phyloP scores from a whole-genome alignment of 805 yeast species.

The Candida alai region DNA sequence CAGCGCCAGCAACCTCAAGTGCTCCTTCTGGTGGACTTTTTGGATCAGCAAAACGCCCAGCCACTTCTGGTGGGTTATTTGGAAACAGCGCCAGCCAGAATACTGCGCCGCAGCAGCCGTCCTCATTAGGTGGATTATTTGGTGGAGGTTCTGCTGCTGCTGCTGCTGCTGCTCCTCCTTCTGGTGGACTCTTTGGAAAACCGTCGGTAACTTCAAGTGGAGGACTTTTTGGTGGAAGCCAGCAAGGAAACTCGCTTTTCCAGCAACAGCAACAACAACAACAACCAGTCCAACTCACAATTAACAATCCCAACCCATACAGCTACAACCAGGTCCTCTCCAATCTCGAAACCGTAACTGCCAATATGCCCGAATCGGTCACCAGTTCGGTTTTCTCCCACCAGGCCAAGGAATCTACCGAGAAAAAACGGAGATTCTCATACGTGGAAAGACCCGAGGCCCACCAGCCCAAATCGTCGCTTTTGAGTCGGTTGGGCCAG shows the following conservation, averaged over 20 bases:
- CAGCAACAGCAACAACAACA: slow-evolving; percentile 6
- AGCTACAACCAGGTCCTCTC: slow-evolving; percentile 23
- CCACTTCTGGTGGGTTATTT: slow-evolving; percentile 15
- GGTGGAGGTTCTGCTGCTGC: slow-evolving; percentile 1
- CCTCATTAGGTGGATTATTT: not conserved
- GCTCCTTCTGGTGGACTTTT: slow-evolving; percentile 1
- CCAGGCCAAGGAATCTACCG: slow-evolving; percentile 5
- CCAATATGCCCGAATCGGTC: slow-evolving; percentile 31
- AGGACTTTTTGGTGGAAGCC: slow-evolving; percentile 6
- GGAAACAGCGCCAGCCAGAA: slow-evolving; percentile 12
- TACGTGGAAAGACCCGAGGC: slow-evolving; percentile 11
- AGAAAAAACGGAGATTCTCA: slow-evolving; percentile 16
- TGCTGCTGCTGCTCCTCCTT: slow-evolving; percentile 1
- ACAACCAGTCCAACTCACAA: slow-evolving; percentile 7
- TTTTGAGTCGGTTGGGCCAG: slow-evolving; percentile 31
- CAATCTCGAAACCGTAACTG: slow-evolving; percentile 15
- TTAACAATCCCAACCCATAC: slow-evolving; percentile 24
- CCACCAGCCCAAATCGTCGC: slow-evolving; percentile 19
- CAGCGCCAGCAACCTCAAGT: too few species aligned
- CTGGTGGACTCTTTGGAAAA: slow-evolving; percentile 2
- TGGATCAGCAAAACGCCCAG: too few species aligned
- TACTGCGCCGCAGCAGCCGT: too few species aligned
- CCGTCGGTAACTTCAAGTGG: slow-evolving; percentile 3
- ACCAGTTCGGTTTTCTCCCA: slow-evolving; percentile 24
- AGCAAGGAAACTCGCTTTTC: slow-evolving; percentile 2